Evolutionary conservation across 768 basidiomycete species (phyloP).

Genomic region (Tricholoma sp.): DNA sequence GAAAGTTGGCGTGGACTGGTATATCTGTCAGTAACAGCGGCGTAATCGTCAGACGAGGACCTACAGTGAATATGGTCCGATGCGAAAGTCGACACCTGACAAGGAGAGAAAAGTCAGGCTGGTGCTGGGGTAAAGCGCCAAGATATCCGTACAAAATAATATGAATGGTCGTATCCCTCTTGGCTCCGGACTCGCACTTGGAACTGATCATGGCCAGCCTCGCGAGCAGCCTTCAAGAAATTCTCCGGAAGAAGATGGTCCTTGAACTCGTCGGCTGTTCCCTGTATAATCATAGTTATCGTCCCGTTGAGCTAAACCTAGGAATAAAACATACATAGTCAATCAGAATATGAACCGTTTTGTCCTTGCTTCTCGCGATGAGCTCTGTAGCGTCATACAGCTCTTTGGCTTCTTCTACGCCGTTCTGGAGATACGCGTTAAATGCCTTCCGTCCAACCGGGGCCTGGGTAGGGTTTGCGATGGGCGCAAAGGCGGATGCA

Average conservation of each 20-base stretch:
- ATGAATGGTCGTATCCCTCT: slow-evolving; percentile 84
- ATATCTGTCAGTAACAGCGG: slow-evolving; percentile 5
- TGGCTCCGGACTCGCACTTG: slow-evolving; percentile 78
- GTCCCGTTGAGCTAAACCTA: background rate
- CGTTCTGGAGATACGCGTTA: slow-evolving; percentile 73
- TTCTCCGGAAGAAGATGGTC: slow-evolving; percentile 89
- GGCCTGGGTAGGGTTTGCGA: slow-evolving; percentile 79
- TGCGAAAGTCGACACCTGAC: slow-evolving; percentile 84
- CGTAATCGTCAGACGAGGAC: slow-evolving; percentile 22
- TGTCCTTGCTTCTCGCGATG: slow-evolving; percentile 51
- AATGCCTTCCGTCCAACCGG: slow-evolving; percentile 96
- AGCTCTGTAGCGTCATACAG: slow-evolving; percentile 85
- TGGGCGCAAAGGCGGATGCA: slow-evolving; percentile 84
- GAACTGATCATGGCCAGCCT: slow-evolving; percentile 64
- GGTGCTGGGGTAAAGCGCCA: background rate
- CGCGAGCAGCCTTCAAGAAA: slow-evolving; percentile 74
- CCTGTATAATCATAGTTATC: slow-evolving; percentile 34
- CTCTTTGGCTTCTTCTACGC: slow-evolving; percentile 66
- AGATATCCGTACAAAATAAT: slow-evolving; percentile 63
- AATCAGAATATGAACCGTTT: slow-evolving; percentile 70
- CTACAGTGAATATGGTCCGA: slow-evolving; percentile 86
- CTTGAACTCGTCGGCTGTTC: slow-evolving; percentile 78
- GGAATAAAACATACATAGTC: slow-evolving; percentile 63
- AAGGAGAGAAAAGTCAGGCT: background rate
- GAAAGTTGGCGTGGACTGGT: slow-evolving; percentile 81